These are phyloP conservation scores for Kuraishia molischiana DNA, from an alignment of 805 yeast species.

Conservation along the genomic window DNA sequence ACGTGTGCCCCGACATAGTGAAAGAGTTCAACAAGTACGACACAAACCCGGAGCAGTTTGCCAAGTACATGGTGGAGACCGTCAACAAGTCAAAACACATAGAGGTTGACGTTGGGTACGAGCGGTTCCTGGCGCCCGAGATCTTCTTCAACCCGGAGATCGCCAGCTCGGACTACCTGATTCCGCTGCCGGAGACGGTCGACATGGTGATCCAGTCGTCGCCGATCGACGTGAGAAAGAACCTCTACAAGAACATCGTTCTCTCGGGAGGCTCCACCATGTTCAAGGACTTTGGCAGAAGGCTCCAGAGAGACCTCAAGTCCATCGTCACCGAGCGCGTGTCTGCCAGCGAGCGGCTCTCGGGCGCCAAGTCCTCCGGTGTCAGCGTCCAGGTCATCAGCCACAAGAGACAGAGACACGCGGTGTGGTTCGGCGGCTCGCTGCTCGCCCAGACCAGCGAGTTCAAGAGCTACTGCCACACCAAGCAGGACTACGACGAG, in stretches of 20 bases:
- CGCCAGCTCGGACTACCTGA: slow-evolving; percentile 87
- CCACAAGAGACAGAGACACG: slow-evolving; percentile 95
- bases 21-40: slow-evolving; percentile 94
- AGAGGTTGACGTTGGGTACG: slow-evolving; percentile 91
- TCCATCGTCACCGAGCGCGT: slow-evolving; percentile 83
- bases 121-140: slow-evolving; percentile 97
- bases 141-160: slow-evolving; percentile 97
- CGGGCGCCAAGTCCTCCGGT: slow-evolving; percentile 79
- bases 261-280: slow-evolving; percentile 96
- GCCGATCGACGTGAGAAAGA: slow-evolving; percentile 97
- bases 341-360: slow-evolving; percentile 63
- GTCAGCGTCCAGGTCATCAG: slow-evolving; percentile 95
- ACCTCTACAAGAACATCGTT: slow-evolving; percentile 90
- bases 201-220: slow-evolving; percentile 92
- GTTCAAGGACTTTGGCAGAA: slow-evolving; percentile 97
- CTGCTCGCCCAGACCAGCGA: slow-evolving; percentile 95
- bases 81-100: slow-evolving; percentile 54
- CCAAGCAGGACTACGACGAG: slow-evolving; percentile 95
- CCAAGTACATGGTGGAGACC: slow-evolving; percentile 82
- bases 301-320: slow-evolving; percentile 92
- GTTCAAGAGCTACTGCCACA: slow-evolving; percentile 92
- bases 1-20: slow-evolving; percentile 95
- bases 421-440: slow-evolving; percentile 99
- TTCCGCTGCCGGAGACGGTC: slow-evolving; percentile 93
- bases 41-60: slow-evolving; percentile 87